These are phyloP conservation scores for Geotrichum europaeum DNA, from an alignment of 1,139 yeast genomes.

Conservation along the genomic window DNA sequence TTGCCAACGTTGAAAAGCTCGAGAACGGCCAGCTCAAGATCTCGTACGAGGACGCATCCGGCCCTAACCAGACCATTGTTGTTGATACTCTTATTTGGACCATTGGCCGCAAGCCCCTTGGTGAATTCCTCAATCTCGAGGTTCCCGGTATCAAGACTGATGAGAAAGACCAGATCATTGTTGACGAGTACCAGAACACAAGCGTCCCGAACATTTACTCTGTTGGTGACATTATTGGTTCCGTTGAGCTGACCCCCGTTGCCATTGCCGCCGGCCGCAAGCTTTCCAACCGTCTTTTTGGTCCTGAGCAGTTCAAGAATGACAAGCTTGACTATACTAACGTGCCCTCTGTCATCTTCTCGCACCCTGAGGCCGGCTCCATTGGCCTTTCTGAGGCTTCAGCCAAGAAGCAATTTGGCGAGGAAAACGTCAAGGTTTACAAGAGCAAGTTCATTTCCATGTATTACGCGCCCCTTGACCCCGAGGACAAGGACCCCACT, in stretches of 20 bases:
- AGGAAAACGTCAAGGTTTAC: conserved; percentile 74
- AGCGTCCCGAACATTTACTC: conserved; percentile 67
- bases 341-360: conserved; percentile 86
- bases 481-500: conserved; percentile 77
- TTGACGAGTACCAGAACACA: conserved; percentile 85
- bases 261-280: conserved; percentile 98
- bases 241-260: conserved; percentile 89
- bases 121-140: conserved; percentile 65
- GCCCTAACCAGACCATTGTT: conserved; percentile 39
- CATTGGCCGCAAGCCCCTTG: conserved; percentile 75
- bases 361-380: conserved; percentile 97
- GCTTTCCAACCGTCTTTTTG: conserved; percentile 84
- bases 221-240: conserved; percentile 87
- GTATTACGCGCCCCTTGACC: conserved; percentile 75
- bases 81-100: conserved; percentile 92
- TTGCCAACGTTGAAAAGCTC: conserved; percentile 54
- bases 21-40: conserved; percentile 59
- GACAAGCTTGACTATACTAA: conserved; percentile 74
- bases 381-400: conserved; percentile 77
- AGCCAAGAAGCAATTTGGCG: conserved; percentile 74
- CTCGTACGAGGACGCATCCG: conserved; percentile 45
- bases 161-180: conserved; percentile 53
- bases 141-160: conserved; percentile 64
- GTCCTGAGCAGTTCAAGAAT: conserved; percentile 59
- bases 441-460: conserved; percentile 78